Base-by-base conservation (phyloP, 352 stramenopile genomes). In the Globisporangium parvum region DNA sequence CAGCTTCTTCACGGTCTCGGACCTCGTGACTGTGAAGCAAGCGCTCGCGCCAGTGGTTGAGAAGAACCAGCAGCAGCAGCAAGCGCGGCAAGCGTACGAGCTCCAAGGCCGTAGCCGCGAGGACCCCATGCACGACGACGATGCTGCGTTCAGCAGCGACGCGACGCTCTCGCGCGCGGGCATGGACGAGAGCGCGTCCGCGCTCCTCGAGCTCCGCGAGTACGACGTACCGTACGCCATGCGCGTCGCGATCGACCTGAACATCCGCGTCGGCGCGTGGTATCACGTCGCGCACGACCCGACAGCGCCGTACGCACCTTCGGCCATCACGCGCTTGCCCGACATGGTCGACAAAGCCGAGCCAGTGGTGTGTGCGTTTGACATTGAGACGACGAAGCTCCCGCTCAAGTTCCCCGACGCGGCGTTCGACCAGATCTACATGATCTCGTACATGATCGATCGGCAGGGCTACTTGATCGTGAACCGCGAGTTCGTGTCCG, bases 381-480 rank as follows among this genome's bases (percentile, higher is more conserved):
- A 99, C 84, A 99, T 99, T 51, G 97, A 99, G 74, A 99, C 94
- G 81, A 98, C 94, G 1, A 99, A 99, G 73, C 89, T 95, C 1
- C 96, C 97, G 9, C 79, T 99, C 39, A 99, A 99, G 77, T 99
- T 99, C 70, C 97, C 97, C 0, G 95, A 98, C 69, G 85, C 97
- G 12, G 79, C 98, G 51, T 69, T 91, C 12, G 97, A 99, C 76
- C 82, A 97, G 67, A 86, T 93, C 45, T 93, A 91, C 54, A 95
- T 93, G 97, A 99, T 99, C 73, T 99, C 97, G 53, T 99, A 99
- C 79, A 99, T 99, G 97, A 84, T 99, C 39, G 87, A 98, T 62
- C 70, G 66, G 6, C 81, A 91, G 55, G 97, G 97, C 5, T 99
- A 97, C 65, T 70, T 99, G 21, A 98, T 99, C 62, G 87, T 98